Percentiles rank a stretch among this genome's conserved stretches.
phyloP scores from a whole-genome alignment of 345 rosid species.

The Lepidium didymum region DNA sequence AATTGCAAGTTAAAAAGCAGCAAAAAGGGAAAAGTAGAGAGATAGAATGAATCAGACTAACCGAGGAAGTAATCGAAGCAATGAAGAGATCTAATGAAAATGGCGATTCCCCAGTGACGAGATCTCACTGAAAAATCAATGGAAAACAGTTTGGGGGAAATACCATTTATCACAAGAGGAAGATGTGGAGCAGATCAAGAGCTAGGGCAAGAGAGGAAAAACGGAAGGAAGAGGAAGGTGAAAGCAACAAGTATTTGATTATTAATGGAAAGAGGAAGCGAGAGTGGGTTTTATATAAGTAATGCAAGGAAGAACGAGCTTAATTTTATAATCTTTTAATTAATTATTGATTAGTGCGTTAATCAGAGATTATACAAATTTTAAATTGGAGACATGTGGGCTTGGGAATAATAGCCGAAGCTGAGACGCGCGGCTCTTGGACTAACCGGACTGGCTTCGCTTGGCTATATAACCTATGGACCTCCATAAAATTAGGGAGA shows the following conservation, averaged over 20 bases:
- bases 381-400: not conserved
- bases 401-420: not conserved
- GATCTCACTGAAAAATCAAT: not conserved
- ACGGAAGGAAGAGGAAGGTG: not conserved
- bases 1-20: not conserved
- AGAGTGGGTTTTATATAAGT: constrained; percentile 26
- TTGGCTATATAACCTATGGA: too few species aligned
- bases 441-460: too few species aligned
- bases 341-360: constrained; percentile 9
- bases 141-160: not conserved
- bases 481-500: too few species aligned
- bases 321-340: not conserved
- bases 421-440: not conserved
- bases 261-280: not conserved
- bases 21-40: not conserved
- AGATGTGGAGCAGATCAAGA: not conserved
- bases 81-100: not conserved
- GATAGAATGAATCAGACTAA: not conserved
- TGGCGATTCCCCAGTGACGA: not conserved
- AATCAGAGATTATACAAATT: constrained; percentile 2
- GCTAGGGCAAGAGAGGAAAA: constrained; percentile 10
- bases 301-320: constrained; percentile 7
- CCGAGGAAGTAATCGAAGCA: not conserved
- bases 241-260: not conserved
- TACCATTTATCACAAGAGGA: not conserved